Conservation (phyloP, 2,329 filamentous ascomycete species). For the Claviceps purpurea region DNA sequence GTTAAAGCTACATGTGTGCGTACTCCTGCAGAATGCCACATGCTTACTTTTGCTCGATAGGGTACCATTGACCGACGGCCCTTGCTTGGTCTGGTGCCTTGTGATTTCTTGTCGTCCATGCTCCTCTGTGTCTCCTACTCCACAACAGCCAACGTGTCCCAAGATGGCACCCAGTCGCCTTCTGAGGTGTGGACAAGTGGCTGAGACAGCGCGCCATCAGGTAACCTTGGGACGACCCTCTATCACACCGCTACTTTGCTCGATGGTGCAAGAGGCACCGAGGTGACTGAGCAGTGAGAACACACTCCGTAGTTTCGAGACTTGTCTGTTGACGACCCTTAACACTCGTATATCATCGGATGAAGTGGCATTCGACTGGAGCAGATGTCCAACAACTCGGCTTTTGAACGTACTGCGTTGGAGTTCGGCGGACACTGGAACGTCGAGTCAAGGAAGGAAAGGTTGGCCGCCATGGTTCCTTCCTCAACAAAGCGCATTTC, state of each 20-base stretch:
- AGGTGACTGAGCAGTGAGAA: too few species aligned
- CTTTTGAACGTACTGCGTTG: too few species aligned
- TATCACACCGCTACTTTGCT: constrained; percentile 5
- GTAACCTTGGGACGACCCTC: background rate
- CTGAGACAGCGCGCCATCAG: constrained; percentile 5
- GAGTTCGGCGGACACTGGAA: background rate
- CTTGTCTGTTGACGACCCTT: background rate
- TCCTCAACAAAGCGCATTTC: background rate
- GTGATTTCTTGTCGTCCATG: background rate
- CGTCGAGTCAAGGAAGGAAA: background rate
- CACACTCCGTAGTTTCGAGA: background rate
- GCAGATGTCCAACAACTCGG: too few species aligned
- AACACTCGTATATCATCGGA: background rate
- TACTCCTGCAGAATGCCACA: background rate
- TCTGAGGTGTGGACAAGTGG: constrained; percentile 1
- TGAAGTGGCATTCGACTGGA: too few species aligned
- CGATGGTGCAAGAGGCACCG: background rate
- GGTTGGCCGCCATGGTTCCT: background rate
- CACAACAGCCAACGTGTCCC: background rate
- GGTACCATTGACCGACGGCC: background rate
- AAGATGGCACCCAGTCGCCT: background rate
- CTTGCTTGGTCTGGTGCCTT: background rate
- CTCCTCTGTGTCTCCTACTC: background rate
- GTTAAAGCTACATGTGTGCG: too few species aligned
- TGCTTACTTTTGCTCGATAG: background rate